phyloP scores from a whole-genome alignment of 495 filamentous ascomycete genomes.

The Penicillium paradoxum region DNA sequence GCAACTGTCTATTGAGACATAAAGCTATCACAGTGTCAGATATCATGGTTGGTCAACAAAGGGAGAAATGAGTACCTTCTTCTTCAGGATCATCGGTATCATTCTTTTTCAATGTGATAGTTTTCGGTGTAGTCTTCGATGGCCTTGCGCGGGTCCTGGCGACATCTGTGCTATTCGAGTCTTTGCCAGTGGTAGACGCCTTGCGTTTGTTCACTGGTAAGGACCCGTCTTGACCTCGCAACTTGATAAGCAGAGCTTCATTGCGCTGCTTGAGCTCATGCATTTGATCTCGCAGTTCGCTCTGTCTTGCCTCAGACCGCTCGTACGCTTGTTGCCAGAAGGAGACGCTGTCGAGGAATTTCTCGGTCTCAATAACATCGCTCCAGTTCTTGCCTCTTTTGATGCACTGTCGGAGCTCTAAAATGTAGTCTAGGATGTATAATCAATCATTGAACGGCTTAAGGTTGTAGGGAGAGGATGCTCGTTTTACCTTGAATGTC shows the following conservation, averaged over 20 bases:
- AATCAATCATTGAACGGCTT: neutral
- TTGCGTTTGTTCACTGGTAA: constrained; percentile 26
- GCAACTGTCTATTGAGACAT: constrained; percentile 33
- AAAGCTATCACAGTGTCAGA: constrained; percentile 5
- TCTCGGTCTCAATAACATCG: constrained; percentile 15
- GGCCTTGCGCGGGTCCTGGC: constrained; percentile 25
- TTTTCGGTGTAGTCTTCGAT: constrained; percentile 9
- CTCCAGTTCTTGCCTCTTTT: constrained; percentile 13
- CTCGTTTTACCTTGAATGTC: constrained; percentile 33
- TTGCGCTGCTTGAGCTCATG: constrained; percentile 39
- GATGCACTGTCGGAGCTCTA: constrained; percentile 34
- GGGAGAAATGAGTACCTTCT: neutral
- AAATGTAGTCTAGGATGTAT: constrained; percentile 34
- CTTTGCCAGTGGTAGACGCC: constrained; percentile 3
- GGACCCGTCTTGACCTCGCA: constrained; percentile 7
- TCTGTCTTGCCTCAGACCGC: constrained; percentile 42
- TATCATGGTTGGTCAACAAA: constrained; percentile 2
- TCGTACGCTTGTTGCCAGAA: constrained; percentile 51
- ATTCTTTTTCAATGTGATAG: neutral
- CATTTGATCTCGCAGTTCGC: constrained; percentile 37
- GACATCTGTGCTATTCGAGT: neutral
- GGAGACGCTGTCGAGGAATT: constrained; percentile 43
- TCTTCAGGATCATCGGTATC: constrained; percentile 1
- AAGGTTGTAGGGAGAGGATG: neutral
- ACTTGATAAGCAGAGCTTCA: constrained; percentile 20